These are phyloP conservation scores for Pneumocystis wakefieldiae DNA, from an alignment of 1,139 yeast species.

Conservation along the genomic window DNA sequence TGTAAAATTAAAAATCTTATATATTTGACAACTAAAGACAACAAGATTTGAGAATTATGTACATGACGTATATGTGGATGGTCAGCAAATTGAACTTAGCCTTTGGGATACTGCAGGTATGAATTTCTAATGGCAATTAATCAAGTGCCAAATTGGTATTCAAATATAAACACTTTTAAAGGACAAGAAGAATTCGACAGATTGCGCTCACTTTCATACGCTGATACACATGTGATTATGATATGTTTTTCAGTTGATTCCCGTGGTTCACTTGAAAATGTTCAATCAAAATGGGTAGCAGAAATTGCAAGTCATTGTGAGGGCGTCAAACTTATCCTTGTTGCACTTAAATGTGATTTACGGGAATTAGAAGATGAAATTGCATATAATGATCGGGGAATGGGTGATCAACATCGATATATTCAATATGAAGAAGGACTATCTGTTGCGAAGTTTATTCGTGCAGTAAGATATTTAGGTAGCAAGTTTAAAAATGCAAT, in stretches of 20 bases:
- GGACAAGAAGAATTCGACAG: slow-evolving; percentile 89
- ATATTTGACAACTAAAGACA: background rate
- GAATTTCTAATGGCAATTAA: background rate
- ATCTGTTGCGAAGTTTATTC: slow-evolving; percentile 64
- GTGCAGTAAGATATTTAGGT: slow-evolving; percentile 28
- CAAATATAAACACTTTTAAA: slow-evolving; percentile 1
- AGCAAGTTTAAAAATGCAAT: background rate
- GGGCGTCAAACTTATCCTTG: slow-evolving; percentile 84
- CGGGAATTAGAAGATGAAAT: slow-evolving; percentile 32
- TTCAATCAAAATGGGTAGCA: slow-evolving; percentile 89
- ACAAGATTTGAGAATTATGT: slow-evolving; percentile 72
- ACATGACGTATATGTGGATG: slow-evolving; percentile 91
- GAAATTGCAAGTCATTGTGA: slow-evolving; percentile 95
- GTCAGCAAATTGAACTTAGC: slow-evolving; percentile 80
- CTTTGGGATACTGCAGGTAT: slow-evolving; percentile 95
- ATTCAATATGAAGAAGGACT: slow-evolving; percentile 74
- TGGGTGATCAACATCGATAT: slow-evolving; percentile 20
- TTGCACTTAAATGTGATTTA: slow-evolving; percentile 87
- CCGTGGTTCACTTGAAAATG: slow-evolving; percentile 85
- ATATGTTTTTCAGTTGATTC: slow-evolving; percentile 82
- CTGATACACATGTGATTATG: slow-evolving; percentile 95
- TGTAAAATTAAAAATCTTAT: slow-evolving; percentile 20
- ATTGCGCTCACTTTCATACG: slow-evolving; percentile 72
- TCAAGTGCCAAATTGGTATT: too few species aligned
- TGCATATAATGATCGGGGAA: slow-evolving; percentile 13